phyloP scores from a whole-genome alignment of 1,139 yeast genomes.

The Scheffersomyces insectosa region DNA sequence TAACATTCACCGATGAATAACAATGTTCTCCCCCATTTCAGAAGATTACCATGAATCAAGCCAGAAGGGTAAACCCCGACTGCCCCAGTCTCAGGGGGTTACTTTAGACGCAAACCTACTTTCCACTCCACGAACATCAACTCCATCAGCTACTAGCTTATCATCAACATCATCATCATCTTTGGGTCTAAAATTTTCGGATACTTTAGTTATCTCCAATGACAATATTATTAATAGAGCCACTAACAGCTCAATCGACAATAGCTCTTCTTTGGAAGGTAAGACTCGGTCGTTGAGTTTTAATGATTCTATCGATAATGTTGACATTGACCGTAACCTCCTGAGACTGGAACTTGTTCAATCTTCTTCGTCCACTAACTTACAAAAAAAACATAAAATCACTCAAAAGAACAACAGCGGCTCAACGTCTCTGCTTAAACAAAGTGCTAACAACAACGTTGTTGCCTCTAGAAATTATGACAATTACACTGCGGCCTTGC shows the following conservation, averaged over 20 bases:
- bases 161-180: conserved; percentile 1
- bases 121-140: conserved; percentile 1
- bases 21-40: conserved; percentile 27
- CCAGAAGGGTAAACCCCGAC: conserved; percentile 42
- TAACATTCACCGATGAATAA: conserved; percentile 10
- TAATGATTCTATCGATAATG: not conserved
- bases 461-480: not conserved
- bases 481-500: conserved; percentile 1
- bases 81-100: conserved; percentile 43
- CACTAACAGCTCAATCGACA: not conserved
- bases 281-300: not conserved
- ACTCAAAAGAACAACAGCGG: not conserved
- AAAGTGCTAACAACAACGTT: conserved; percentile 1
- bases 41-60: conserved; percentile 40
- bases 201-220: not conserved
- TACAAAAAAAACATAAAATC: not conserved
- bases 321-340: conserved; percentile 1
- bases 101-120: conserved; percentile 7
- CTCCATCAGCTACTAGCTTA: conserved; percentile 1
- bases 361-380: not conserved
- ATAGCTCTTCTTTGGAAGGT: not conserved
- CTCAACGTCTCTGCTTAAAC: not conserved
- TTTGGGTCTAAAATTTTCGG: conserved; percentile 1
- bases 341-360: conserved; percentile 1
- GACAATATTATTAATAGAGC: conserved; percentile 1